These are phyloP conservation scores for Citrullus colocynthis DNA, from an alignment of 306 rosid species.

Conservation along the genomic window DNA sequence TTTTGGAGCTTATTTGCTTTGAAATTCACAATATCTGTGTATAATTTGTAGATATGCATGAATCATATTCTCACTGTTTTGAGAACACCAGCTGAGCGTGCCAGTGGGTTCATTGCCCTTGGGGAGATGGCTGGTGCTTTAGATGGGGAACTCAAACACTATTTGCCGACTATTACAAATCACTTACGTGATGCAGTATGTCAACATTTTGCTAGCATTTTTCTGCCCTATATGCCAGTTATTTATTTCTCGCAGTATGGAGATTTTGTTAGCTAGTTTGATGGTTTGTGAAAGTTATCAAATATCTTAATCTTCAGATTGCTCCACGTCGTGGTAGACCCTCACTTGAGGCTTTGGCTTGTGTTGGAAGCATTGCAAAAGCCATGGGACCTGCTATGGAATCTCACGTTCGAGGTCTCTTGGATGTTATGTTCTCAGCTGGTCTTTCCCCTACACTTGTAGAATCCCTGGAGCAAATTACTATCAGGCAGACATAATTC, in stretches of 20 bases:
- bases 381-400: conserved; percentile 92
- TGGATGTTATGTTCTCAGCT: conserved; percentile 86
- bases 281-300: conserved; percentile 13
- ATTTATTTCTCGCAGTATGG: not conserved
- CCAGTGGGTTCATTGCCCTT: conserved; percentile 94
- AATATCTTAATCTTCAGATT: conserved; percentile 49
- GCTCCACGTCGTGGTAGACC: conserved; percentile 96
- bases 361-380: conserved; percentile 96
- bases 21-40: not conserved
- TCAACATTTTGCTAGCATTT: conserved; percentile 11
- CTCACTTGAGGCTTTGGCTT: conserved; percentile 93
- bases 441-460: conserved; percentile 87
- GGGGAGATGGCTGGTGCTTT: conserved; percentile 99
- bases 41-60: conserved; percentile 88
- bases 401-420: conserved; percentile 75
- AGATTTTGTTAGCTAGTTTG: conserved; percentile 7
- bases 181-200: conserved; percentile 96
- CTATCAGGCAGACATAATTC: conserved; percentile 34
- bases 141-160: conserved; percentile 80
- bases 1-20: conserved; percentile 1
- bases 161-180: conserved; percentile 73
- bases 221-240: not conserved
- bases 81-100: conserved; percentile 88
- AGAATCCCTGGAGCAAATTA: conserved; percentile 80
- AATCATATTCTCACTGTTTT: conserved; percentile 87